phyloP scores from a whole-genome alignment of 352 stramenopile genomes.

The Phytophthora pistaciae region DNA sequence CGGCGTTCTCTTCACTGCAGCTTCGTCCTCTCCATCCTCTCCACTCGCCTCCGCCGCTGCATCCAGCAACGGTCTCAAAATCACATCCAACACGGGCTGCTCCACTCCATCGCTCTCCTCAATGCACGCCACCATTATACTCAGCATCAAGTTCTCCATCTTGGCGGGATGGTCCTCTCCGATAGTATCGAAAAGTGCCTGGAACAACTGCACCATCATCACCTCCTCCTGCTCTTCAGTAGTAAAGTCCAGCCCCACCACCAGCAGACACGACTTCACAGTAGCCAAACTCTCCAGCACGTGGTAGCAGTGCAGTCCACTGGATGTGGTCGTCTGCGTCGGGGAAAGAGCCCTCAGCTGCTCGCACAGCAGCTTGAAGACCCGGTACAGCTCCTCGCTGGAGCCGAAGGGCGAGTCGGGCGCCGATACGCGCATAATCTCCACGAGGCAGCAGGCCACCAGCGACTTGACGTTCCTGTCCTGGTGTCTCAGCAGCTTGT shows the following conservation, averaged over 20 bases:
- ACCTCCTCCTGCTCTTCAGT: slow-evolving; percentile 46
- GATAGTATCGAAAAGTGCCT: slow-evolving; percentile 73
- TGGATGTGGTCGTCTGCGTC: slow-evolving; percentile 39
- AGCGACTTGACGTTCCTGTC: slow-evolving; percentile 69
- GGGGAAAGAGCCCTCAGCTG: slow-evolving; percentile 55
- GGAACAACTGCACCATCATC: slow-evolving; percentile 81
- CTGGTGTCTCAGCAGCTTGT: slow-evolving; percentile 51
- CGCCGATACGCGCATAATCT: slow-evolving; percentile 71
- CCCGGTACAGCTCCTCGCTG: slow-evolving; percentile 69
- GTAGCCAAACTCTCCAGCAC: slow-evolving; percentile 78
- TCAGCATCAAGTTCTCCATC: slow-evolving; percentile 82
- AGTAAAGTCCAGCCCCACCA: slow-evolving; percentile 63
- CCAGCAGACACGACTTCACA: slow-evolving; percentile 62
- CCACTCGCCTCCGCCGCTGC: slow-evolving; percentile 4
- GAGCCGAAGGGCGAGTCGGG: slow-evolving; percentile 76
- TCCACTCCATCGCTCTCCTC: slow-evolving; percentile 79
- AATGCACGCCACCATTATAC: slow-evolving; percentile 75
- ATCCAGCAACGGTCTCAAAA: slow-evolving; percentile 66
- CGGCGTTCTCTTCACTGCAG: slow-evolving; percentile 33
- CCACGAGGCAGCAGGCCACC: slow-evolving; percentile 76
- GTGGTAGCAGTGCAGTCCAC: slow-evolving; percentile 52
- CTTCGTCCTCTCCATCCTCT: slow-evolving; percentile 1
- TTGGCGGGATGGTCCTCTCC: slow-evolving; percentile 66
- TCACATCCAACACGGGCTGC: slow-evolving; percentile 69
- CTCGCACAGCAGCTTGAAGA: slow-evolving; percentile 76